Base-by-base conservation (phyloP, 495 filamentous ascomycete genomes). In the Aspergillus indologenus region DNA sequence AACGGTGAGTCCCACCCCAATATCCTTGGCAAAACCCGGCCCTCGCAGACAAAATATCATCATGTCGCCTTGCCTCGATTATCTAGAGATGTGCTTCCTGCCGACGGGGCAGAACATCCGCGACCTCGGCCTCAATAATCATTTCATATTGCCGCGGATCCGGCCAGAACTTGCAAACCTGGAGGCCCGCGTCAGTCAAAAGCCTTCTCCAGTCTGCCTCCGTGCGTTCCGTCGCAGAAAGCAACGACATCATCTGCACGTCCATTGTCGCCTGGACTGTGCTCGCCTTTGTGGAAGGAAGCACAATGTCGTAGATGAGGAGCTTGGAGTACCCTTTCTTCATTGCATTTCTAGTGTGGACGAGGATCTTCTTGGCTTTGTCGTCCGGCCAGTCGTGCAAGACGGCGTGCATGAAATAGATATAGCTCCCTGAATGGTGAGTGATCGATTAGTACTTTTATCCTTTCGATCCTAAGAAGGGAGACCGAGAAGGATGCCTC, bases 391-490 rank as follows among this genome's bases (percentile, higher is more conserved):
- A 79, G 54, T 81, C 73, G 59, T 81, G 76, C n/a, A 75, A 73
- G 26, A 80, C 72, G 42, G 67, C 72, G 34, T 77, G 72, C 61
- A 78, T 71, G 59, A 76, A 78, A 58, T 83, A 83, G 26, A 68
- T 72, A 20, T 70, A 66, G 20, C 64, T 65, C 26, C 68, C 66
- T 67, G 22, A n/a, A n/a, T n/a, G n/a, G n/a, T n/a, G n/a, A n/a
- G n/a, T n/a, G n/a, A n/a, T n/a, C n/a, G n/a, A n/a, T n/a, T n/a
- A n/a, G n/a, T n/a, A n/a, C n/a, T n/a, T n/a, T n/a, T n/a, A n/a
- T n/a, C n/a, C n/a, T n/a, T n/a, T n/a, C n/a, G n/a, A n/a, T n/a
- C n/a, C n/a, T n/a, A n/a, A n/a, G n/a, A n/a, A n/a, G n/a, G n/a
- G n/a, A n/a, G n/a, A n/a, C n/a, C n/a, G n/a, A n/a, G n/a, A n/a